Base-by-base conservation (phyloP, 1,284 basidiomycete genomes). In the Leccinum pachyderme region DNA sequence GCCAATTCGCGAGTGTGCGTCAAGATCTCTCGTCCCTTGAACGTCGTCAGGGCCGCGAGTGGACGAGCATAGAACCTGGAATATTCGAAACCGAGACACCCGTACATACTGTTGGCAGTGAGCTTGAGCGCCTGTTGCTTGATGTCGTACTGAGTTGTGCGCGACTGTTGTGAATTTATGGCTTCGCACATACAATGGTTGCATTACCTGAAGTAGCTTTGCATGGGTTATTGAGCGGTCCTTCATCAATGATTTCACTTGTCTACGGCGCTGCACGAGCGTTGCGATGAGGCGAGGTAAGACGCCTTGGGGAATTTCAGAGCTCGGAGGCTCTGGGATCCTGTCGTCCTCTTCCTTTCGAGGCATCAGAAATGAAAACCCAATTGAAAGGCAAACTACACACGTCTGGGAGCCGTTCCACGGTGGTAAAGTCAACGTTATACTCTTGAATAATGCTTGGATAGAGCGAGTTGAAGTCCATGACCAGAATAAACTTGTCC, bases 381-480 rank as follows among this genome's bases (percentile, higher is more conserved):
- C 12, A 5, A 28, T 47, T 9, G 31, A 49, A 39, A 11, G 39
- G 65, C 24, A 66, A 76, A 50, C 59, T 22, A 65, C 80, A 29
- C 49, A 88, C 88, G 68, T 88, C 86, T 29, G 85, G 83, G 8
- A 79, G 73, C 39, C 84, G 82, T 46, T 94, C 90, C 27, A 99
- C 87, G 0, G 97, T 99, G 7, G 97, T 99, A 67, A 99, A 99
- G 73, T 99, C 95, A 65, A 99, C 98, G 70, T 99, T 99, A 74
- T 93, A 99, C 77, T 99, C 97, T 67, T 99, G 97, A 55, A 99
- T 99, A 76, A 99, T 99, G 72, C 92, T 95, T 8, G 97, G 97
- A 71, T 99, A 99, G 58, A 99, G 81, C 63, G 95, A 98, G 76
- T 99, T 99, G 85, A 99, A 99, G 75, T 99, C 97, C 97, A 99